phyloP scores from a whole-genome alignment of 148 eudicot species.

The Fagopyrum esculentum region DNA sequence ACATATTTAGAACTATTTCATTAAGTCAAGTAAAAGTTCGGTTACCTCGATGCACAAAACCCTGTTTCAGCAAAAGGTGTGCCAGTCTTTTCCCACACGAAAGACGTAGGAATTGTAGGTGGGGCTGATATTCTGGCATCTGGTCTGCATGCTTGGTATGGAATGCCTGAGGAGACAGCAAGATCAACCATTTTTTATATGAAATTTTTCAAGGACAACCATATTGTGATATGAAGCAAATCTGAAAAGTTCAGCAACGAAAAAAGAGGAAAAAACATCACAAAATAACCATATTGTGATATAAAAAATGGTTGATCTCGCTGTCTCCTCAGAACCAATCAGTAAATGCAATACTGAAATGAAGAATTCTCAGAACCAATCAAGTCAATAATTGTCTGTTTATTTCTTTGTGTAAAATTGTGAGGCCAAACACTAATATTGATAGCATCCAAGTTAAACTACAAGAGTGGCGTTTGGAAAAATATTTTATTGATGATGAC shows the following conservation, averaged over 20 bases:
- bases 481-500: background rate
- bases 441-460: background rate
- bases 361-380: background rate
- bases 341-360: background rate
- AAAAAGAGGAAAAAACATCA: background rate
- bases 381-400: background rate
- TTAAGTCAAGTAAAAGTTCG: background rate
- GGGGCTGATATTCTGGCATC: slow-evolving; percentile 10
- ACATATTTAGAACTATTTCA: background rate
- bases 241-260: background rate
- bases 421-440: background rate
- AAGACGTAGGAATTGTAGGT: slow-evolving; percentile 20
- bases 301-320: background rate
- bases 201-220: background rate
- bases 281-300: background rate
- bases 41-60: slow-evolving; percentile 25
- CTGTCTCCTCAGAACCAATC: background rate
- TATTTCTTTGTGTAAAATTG: background rate
- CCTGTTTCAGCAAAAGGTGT: slow-evolving; percentile 17
- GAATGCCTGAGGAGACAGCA: slow-evolving; percentile 23
- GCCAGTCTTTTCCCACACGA: slow-evolving; percentile 15
- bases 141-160: slow-evolving; percentile 23
- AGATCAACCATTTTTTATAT: background rate
- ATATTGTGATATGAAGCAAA: slow-evolving; percentile 6
- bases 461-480: background rate